Evolutionary conservation across 2,329 filamentous ascomycete genomes (phyloP).

Genomic region (Cryphonectria japonica): DNA sequence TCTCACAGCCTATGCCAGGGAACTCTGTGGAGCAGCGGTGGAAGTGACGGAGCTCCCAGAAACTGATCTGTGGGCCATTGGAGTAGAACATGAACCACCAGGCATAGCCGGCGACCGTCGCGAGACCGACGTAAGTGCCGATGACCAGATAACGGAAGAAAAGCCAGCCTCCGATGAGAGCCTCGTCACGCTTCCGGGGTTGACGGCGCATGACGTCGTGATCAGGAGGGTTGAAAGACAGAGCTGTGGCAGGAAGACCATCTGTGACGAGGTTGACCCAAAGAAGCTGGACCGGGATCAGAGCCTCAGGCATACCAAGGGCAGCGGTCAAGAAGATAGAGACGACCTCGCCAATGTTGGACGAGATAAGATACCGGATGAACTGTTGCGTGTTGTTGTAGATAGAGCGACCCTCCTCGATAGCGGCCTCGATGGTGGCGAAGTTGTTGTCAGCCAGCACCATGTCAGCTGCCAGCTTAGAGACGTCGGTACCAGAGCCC

Average conservation of each 20-base stretch:
- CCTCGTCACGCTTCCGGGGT: conserved; percentile 89
- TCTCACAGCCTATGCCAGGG: conserved; percentile 86
- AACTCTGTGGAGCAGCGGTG: conserved; percentile 88
- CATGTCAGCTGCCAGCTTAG: conserved; percentile 97
- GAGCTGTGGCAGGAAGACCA: conserved; percentile 90
- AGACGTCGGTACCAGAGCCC: conserved; percentile 96
- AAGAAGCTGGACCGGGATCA: conserved; percentile 94
- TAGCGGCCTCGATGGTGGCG: conserved; percentile 92
- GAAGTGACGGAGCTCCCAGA: conserved; percentile 89
- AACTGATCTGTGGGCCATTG: conserved; percentile 86
- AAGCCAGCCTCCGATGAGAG: conserved; percentile 91
- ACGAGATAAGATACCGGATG: conserved; percentile 98
- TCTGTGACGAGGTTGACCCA: conserved; percentile 99
- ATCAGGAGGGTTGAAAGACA: conserved; percentile 98
- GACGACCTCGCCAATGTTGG: conserved; percentile 98
- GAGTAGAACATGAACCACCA: conserved; percentile 99
- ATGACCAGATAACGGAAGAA: conserved; percentile 98
- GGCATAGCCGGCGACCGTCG: conserved; percentile 96
- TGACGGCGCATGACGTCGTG: conserved; percentile 95
- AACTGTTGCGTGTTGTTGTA: conserved; percentile 99
- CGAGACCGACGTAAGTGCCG: conserved; percentile 90
- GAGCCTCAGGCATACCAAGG: conserved; percentile 93
- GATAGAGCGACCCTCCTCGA: conserved; percentile 96
- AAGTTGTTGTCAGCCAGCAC: conserved; percentile 99
- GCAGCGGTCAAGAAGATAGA: conserved; percentile 98